phyloP scores from a whole-genome alignment of 1,139 yeast genomes.

The Candida sojae region DNA sequence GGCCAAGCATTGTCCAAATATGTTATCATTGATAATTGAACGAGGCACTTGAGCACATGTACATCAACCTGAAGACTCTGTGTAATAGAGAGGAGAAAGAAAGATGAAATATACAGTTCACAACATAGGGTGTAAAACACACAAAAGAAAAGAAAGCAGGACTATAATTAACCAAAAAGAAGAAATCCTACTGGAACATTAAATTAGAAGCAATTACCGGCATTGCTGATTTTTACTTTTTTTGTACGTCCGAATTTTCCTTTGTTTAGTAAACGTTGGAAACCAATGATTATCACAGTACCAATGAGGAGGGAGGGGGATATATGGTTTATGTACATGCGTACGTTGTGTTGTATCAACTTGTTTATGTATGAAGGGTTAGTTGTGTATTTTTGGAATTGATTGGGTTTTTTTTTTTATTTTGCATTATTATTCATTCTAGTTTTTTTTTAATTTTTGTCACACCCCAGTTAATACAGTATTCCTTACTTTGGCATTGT shows the following conservation, averaged over 20 bases:
- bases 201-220: background rate
- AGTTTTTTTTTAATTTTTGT: background rate
- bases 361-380: conserved; percentile 1
- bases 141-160: no score
- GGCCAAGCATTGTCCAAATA: no score
- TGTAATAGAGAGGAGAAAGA: background rate
- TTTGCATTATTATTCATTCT: background rate
- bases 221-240: background rate
- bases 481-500: background rate
- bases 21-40: background rate
- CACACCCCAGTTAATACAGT: conserved; percentile 3
- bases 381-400: background rate
- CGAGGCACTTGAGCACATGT: no score
- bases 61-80: no score
- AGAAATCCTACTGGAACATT: background rate
- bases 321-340: background rate
- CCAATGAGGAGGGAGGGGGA: no score
- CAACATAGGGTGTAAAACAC: background rate
- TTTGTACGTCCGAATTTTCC: background rate
- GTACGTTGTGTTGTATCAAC: background rate
- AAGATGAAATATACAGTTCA: background rate
- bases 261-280: background rate
- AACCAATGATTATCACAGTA: background rate
- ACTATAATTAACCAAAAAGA: background rate
- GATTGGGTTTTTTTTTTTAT: background rate